Conservation (phyloP, 352 stramenopile species). For the Pythium sukuiense region DNA sequence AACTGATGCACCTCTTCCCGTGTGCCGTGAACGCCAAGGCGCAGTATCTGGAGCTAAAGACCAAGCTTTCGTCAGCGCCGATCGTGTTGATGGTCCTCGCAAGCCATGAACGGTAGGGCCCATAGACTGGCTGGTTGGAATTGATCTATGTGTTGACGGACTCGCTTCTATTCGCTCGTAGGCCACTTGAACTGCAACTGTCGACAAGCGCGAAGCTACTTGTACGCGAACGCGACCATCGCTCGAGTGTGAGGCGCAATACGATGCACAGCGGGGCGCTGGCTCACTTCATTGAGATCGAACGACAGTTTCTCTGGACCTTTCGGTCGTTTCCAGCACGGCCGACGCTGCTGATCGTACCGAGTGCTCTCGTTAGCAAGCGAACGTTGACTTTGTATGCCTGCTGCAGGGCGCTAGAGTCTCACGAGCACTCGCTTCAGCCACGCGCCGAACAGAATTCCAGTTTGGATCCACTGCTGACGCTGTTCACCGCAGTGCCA, state of each 20-base stretch:
- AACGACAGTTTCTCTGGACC: constrained; percentile 49
- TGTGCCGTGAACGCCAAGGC: constrained; percentile 32
- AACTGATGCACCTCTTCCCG: constrained; percentile 37
- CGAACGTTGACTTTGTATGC: constrained; percentile 42
- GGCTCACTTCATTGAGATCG: constrained; percentile 40
- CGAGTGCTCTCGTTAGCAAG: constrained; percentile 38
- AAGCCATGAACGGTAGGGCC: constrained; percentile 44
- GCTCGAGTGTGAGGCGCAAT: constrained; percentile 32
- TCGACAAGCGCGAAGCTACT: constrained; percentile 51
- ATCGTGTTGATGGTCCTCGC: constrained; percentile 50
- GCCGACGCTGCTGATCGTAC: constrained; percentile 42
- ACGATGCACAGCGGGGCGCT: constrained; percentile 28
- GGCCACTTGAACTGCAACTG: constrained; percentile 45
- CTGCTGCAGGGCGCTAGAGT: constrained; percentile 33
- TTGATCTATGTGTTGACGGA: neutral
- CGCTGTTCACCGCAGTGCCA: constrained; percentile 44
- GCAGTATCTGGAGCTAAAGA: constrained; percentile 50
- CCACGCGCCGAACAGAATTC: neutral
- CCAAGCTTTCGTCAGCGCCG: constrained; percentile 38
- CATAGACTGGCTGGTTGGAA: neutral
- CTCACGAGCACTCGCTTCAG: constrained; percentile 21
- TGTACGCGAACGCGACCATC: constrained; percentile 34
- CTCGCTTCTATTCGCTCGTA: constrained; percentile 16
- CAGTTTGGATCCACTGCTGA: constrained; percentile 29
- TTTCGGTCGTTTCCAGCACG: constrained; percentile 36